Conservation (phyloP, 768 basidiomycete species). For the Steccherinum ochraceum region DNA sequence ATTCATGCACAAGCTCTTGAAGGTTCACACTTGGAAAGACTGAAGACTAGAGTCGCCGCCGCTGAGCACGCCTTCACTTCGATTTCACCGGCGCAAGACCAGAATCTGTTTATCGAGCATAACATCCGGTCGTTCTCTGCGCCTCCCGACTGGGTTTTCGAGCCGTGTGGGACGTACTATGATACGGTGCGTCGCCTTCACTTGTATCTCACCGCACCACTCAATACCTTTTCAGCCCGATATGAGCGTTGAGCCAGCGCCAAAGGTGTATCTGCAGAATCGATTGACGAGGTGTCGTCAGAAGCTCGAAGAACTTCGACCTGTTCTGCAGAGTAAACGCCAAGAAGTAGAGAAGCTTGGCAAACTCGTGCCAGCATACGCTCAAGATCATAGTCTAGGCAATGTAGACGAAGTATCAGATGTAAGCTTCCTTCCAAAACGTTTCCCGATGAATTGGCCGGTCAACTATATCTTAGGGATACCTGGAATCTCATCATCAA, state of each 20-base stretch:
- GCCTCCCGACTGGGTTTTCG: slow-evolving; percentile 67
- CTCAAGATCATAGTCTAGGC: slow-evolving; percentile 43
- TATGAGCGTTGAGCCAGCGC: slow-evolving; percentile 59
- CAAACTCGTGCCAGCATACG: slow-evolving; percentile 41
- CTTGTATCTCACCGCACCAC: not conserved
- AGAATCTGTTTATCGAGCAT: slow-evolving; percentile 64
- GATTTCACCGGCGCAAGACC: slow-evolving; percentile 56
- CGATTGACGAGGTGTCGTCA: slow-evolving; percentile 52
- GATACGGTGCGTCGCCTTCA: slow-evolving; percentile 50
- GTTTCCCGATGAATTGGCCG: not conserved
- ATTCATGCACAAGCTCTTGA: slow-evolving; percentile 56
- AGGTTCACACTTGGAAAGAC: slow-evolving; percentile 46
- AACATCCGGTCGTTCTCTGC: slow-evolving; percentile 61
- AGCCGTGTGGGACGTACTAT: slow-evolving; percentile 68
- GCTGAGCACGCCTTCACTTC: slow-evolving; percentile 43
- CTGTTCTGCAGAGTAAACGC: slow-evolving; percentile 59
- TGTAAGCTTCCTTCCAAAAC: slow-evolving; percentile 15
- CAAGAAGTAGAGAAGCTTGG: slow-evolving; percentile 47
- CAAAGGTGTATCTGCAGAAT: slow-evolving; percentile 80
- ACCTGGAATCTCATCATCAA: slow-evolving; percentile 60
- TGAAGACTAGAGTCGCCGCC: slow-evolving; percentile 43
- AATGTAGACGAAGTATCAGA: slow-evolving; percentile 36
- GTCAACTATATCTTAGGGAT: too few relatives aligned
- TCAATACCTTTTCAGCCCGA: too few relatives aligned
- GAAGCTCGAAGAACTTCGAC: slow-evolving; percentile 59